Base-by-base conservation (phyloP, 1,284 basidiomycete genomes). In the Heterobasidion occidentale region DNA sequence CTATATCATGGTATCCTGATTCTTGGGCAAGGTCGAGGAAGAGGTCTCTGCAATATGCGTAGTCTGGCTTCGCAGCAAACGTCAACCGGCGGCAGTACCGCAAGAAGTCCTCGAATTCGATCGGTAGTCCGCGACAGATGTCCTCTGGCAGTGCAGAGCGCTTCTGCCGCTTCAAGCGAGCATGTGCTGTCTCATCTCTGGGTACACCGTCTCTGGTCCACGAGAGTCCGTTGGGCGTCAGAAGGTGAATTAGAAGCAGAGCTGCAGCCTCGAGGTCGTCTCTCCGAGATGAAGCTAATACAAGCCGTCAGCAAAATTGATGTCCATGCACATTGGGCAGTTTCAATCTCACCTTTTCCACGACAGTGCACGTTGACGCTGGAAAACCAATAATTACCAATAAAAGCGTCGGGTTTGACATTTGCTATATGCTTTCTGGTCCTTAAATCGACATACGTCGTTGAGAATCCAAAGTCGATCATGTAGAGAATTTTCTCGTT, bases 391-490 rank as follows among this genome's bases (percentile, higher is more conserved):
- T 89, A 90, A 64, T 90, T 90, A 34, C 87, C 87, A 52, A 90
- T 82, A 62, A 90, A 90, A 64, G 88, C 83, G 46, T 85, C 79
- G 64, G 83, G 83, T 9, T 65, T 83, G 62, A 80, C 83, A 58
- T 89, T 83, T 17, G 81, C 78, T 56, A 90, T 86, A 62, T 90
- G 87, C 27, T 78, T 76, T 38, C 70, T 74, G 4, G 85, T 87
- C 45, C 67, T 59, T 17, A 75, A 76, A 68, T 90, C 84, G 61
- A 89, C 80, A 61, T 87, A 90, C 48, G 77, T 77, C 64, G 89
- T 90, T 15, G 86, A 87, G 66, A 90, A 90, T 9, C 87, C 87
- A 67, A 90, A 90, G 68, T 90, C 88, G 62, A 90, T 90, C 86
- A 90, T 86, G 63, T 88, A 89, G 59, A 90, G 76, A 36, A 70